Percentiles rank a stretch among this genome's conserved stretches.
phyloP scores from a whole-genome alignment of 176 grass and related monocot species.

The Bothriochloa decipiens region DNA sequence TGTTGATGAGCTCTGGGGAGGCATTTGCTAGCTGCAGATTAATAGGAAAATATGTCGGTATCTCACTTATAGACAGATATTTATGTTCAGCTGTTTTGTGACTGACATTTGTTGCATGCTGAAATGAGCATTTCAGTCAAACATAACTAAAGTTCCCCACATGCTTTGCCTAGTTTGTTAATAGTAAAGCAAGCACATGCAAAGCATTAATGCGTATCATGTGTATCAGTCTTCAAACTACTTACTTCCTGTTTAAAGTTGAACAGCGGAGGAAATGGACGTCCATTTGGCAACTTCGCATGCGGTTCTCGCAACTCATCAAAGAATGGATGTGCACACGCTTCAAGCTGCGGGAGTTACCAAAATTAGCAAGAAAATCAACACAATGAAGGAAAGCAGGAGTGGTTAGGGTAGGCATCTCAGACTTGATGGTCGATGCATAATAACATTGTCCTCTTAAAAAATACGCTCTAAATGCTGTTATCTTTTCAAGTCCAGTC shows the following conservation, averaged over 20 bases:
- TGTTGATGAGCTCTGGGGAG: slow-evolving; percentile 77
- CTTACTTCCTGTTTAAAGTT: slow-evolving; percentile 87
- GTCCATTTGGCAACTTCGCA: slow-evolving; percentile 74
- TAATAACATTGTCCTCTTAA: neutral
- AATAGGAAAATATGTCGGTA: neutral
- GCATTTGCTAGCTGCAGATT: slow-evolving; percentile 70
- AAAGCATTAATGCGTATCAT: slow-evolving; percentile 27
- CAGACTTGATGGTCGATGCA: neutral
- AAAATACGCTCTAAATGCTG: neutral
- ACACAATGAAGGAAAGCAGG: neutral
- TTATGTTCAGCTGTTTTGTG: neutral
- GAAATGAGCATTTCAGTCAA: neutral
- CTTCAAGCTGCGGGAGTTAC: slow-evolving; percentile 57
- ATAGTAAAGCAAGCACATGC: neutral
- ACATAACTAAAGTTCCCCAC: neutral
- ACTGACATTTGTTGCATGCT: neutral
- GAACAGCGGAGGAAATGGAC: slow-evolving; percentile 70
- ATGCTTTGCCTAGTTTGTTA: neutral
- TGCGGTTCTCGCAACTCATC: slow-evolving; percentile 74
- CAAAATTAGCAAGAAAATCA: slow-evolving; percentile 12
- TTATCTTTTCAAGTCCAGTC: neutral
- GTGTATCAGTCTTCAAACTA: slow-evolving; percentile 28
- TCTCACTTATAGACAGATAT: neutral
- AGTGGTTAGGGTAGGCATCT: neutral
- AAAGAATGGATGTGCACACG: slow-evolving; percentile 72